Base-by-base conservation (phyloP, 192 early-diverging fungal species). In the Geranomyces michiganensis region DNA sequence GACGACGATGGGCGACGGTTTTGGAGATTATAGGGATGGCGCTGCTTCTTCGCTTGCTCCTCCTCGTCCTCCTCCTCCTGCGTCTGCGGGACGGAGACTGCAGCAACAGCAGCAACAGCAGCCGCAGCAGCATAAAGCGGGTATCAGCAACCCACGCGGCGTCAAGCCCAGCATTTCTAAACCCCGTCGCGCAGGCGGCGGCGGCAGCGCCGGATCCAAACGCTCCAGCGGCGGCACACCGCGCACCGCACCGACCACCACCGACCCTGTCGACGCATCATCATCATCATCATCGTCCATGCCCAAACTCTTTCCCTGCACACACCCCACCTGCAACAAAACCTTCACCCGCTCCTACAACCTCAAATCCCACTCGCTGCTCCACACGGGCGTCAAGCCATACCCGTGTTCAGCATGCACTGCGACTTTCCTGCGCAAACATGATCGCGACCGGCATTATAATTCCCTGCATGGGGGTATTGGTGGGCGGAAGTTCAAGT, bases 371-470 rank as follows among this genome's bases (percentile, higher is more conserved):
- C 91, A 92, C 72, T 71, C 86, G 62, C 70, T 79, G 55, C 81
- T 85, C 27, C 89, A 90, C 72, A 78, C 87, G 5, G 75, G 72
- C 32, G 66, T 77, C 47, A 77, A 84, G 45, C 89, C 92, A 4
- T 89, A 87, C 74, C 70, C 71, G 31, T 93, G 92, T 60, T 60
- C 75, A 26, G 36, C 78, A 14, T 94, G 93, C 72, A 48, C 81
- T 0, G 56, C 84, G 21, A 85, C 90, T 6, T 94, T 93, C 77
- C 81, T 87, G 9, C 84, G 92, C 12, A 91, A 91, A 67, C 92
- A 93, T 70, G 92, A 93, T 82, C 78, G 91, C 29, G 84, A 90
- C 62, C 78, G 92, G 22, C 81, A 82, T 51, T 45, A 53, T 26
- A 67, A 71, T 41, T 72, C 72, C 8, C 36, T 74, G 36, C 76